Base-by-base conservation (phyloP, 2,329 filamentous ascomycete genomes). In the Cytospora leucostoma region DNA sequence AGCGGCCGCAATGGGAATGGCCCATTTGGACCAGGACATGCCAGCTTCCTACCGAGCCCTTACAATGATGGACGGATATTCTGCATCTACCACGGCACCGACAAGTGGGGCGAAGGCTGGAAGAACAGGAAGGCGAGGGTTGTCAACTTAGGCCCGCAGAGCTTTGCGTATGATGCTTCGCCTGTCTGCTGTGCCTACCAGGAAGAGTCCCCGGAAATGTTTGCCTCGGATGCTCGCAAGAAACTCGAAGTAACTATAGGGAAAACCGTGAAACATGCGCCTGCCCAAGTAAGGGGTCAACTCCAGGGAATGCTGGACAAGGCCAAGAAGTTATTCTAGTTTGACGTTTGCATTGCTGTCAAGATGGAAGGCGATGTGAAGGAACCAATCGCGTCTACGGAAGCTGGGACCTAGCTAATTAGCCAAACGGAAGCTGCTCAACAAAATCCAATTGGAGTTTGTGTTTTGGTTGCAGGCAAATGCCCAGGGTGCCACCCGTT, bases 111-210 rank as follows among this genome's bases (percentile, higher is more conserved):
- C 32, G 66, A 69, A 19, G 67, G 67, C 1, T 69, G 67, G 62
- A 64, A 59, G 34, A 69, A 69, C 32, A 65, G 67, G 27, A 69
- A 69, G 38, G 67, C 64, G 12, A 54, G 67, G 3, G 59, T 69
- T 12, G 51, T 67, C 38, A 58, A 52, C 11, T 50, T 69, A n/a
- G 60, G 50, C 2, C 59, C 65, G 4, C 55, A 63, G n/a, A 60
- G 61, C 7, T 69, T 69, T 33, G 27, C 32, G 10, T 59, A 56
- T n/a, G 27, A 56, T 47, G 66, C 67, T 4, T 59, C 57, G 27
- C 49, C 65, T 17, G n/a, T 68, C 10, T 68, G 66, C 54, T 68
- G 66, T 59, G 61, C 64, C 8, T 54, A 63, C 11, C 44, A 55
- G 21, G 61, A 47, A 7, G 49, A 47, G 19, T 60, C 54, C 13